Evolutionary conservation across 306 rosid species (phyloP), one percentile per base, ranked within the genome.

Genomic region (Mimosa pudica): DNA sequence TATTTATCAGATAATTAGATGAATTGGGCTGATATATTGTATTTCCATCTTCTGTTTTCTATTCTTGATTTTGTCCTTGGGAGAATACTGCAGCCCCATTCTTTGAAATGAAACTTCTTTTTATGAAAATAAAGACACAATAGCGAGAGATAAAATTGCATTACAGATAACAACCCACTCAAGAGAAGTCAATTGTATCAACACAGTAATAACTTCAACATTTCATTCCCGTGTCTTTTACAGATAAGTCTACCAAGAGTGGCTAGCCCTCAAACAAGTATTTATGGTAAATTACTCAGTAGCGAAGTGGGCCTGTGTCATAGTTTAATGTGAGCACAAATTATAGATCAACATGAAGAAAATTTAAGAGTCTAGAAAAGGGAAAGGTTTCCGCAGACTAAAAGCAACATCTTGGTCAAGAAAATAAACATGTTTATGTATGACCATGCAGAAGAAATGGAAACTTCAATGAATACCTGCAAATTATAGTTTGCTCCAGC

Each of bases 401-500:
- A 77, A 67, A 52, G 74, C 44, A 52, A 62, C 69, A 42, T 41
- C 7, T 13, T 69, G 58, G 45, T 54, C 32, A 11, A 57, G 58
- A 33, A 67, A 65, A 78, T 45, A 35, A 20, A 41, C 8, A 46
- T 70, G 41, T 38, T 16, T 46, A 75, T 61, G 54, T 38, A 58
- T 49, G 78, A 47, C n/a, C 10, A n/a, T 52, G 65, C 9, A 18
- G 74, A 2, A 17, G 45, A 78, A 79, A 46, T 71, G 3, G 52
- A 38, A 55, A 72, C 70, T n/a, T 61, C 71, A 78, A 80, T 46
- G 74, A 62, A 77, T 20, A 89, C 97, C 92, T 89, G 97, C 81
- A 89, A 79, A 85, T 88, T 89, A 75, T 79, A 89, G 83, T 87
- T 73, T 54, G 94, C 94, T 79, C 97, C 97, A 77, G 88, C 81